Conservation (phyloP, 2,329 filamentous ascomycete species). For the Aspergillus sclerotialis region DNA sequence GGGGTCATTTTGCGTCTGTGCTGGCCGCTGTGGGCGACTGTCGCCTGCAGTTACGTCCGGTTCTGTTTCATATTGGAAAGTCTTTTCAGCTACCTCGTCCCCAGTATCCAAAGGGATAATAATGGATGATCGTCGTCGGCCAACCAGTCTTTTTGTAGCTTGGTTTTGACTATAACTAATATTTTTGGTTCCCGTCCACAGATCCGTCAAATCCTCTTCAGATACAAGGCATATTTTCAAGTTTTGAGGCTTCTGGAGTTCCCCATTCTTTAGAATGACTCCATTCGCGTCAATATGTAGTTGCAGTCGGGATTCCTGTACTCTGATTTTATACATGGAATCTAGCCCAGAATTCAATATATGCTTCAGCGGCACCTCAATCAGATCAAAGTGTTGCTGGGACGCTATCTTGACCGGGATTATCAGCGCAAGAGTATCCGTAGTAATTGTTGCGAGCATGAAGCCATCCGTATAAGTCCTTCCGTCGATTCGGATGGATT, state of each 20-base stretch:
- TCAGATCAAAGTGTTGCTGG: constrained; percentile 2
- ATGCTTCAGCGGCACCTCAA: constrained; percentile 4
- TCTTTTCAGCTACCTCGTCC: constrained; percentile 5
- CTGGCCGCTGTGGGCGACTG: too few relatives aligned
- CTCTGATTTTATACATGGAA: neutral
- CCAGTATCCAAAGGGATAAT: constrained; percentile 9
- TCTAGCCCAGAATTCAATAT: neutral
- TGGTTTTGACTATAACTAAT: neutral
- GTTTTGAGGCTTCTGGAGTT: constrained; percentile 1
- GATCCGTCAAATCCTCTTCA: constrained; percentile 4
- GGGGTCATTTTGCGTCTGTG: too few relatives aligned
- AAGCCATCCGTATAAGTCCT: constrained; percentile 1
- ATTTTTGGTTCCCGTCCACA: constrained; percentile 4
- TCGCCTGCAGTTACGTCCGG: too few relatives aligned
- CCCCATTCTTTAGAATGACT: constrained; percentile 6
- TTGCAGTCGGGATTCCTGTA: constrained; percentile 1
- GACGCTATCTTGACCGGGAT: neutral
- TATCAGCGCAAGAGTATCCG: constrained; percentile 7
- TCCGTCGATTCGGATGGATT: constrained; percentile 2
- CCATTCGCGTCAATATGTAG: constrained; percentile 2
- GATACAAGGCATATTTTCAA: constrained; percentile 5
- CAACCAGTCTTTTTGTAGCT: neutral
- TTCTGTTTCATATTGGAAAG: constrained; percentile 2
- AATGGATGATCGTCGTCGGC: constrained; percentile 9
- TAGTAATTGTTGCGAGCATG: constrained; percentile 4